A percentile compares a stretch with the other conserved stretches of the same genome.
These are phyloP conservation scores for Chlamydomonas sphaeroides DNA, from an alignment of 139 green algal species.

Conservation along the genomic window DNA sequence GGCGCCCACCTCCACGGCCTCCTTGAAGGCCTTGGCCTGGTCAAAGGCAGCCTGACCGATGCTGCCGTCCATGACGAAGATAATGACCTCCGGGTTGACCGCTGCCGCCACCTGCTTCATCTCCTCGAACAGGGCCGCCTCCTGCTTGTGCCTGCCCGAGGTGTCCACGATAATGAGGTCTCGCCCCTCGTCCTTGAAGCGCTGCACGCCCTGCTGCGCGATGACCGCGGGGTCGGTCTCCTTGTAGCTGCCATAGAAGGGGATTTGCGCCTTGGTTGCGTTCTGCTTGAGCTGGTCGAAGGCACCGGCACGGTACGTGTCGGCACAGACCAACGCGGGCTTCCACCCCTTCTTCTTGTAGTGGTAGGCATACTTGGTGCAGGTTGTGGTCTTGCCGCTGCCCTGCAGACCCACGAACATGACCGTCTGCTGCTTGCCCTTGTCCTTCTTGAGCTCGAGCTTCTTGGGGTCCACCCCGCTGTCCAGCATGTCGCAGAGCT, in stretches of 20 bases:
- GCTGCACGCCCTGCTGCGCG: constrained; percentile 88
- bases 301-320: constrained; percentile 96
- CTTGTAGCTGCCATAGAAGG: constrained; percentile 93
- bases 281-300: constrained; percentile 99
- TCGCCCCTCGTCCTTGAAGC: constrained; percentile 79
- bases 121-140: constrained; percentile 98
- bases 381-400: constrained; percentile 98
- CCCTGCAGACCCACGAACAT: constrained; percentile 98
- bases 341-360: constrained; percentile 98
- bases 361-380: constrained; percentile 96
- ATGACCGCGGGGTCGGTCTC: constrained; percentile 97
- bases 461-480: constrained; percentile 70
- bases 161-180: constrained; percentile 99
- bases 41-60: constrained; percentile 98
- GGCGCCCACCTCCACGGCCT: constrained; percentile 90
- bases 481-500: constrained; percentile 89
- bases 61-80: constrained; percentile 99
- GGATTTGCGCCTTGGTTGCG: constrained; percentile 93
- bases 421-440: constrained; percentile 89
- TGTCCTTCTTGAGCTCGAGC: constrained; percentile 90
- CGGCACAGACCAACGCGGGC: constrained; percentile 95
- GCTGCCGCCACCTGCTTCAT: constrained; percentile 87
- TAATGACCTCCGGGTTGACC: constrained; percentile 86
- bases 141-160: constrained; percentile 96
- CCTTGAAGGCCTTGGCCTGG: constrained; percentile 97